Evolutionary conservation across 106 monocot genomes (phyloP).

Genomic region (Allium sativum): DNA sequence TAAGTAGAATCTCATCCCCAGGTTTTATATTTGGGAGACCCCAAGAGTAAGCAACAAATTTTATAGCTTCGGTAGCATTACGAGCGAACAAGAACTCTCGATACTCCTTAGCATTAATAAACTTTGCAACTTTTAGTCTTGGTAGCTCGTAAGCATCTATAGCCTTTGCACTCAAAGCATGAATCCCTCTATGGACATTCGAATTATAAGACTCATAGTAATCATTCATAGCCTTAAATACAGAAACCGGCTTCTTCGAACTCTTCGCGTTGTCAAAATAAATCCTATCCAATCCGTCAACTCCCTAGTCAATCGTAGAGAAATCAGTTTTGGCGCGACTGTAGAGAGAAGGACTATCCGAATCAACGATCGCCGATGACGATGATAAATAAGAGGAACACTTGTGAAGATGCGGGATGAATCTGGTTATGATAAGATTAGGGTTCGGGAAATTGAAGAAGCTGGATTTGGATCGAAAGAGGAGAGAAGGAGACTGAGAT

Average conservation of each 20-base stretch:
- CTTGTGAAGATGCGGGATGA: too few species aligned
- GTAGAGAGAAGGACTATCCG: too few species aligned
- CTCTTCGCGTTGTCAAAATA: slow-evolving; percentile 89
- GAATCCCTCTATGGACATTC: slow-evolving; percentile 31
- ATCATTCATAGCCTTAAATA: slow-evolving; percentile 48
- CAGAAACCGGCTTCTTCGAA: slow-evolving; percentile 71
- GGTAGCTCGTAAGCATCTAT: slow-evolving; percentile 85
- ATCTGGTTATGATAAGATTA: too few species aligned
- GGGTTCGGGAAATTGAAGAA: too few species aligned
- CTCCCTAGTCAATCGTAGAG: too few species aligned
- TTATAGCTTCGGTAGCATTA: slow-evolving; percentile 96
- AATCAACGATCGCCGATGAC: too few species aligned
- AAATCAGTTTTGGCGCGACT: too few species aligned
- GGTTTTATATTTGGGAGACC: slow-evolving; percentile 57
- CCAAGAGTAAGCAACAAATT: slow-evolving; percentile 93
- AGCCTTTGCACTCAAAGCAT: slow-evolving; percentile 52
- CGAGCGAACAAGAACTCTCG: slow-evolving; percentile 81
- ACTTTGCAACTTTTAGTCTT: slow-evolving; percentile 69
- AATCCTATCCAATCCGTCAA: slow-evolving; percentile 57
- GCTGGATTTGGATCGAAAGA: too few species aligned
- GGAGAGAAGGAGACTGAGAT: too few species aligned
- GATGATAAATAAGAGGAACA: too few species aligned
- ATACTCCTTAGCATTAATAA: slow-evolving; percentile 64
- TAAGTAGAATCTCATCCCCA: slow-evolving; percentile 93
- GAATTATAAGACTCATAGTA: slow-evolving; percentile 73